Evolutionary conservation across 305 asterid genomes (phyloP), one percentile per base, ranked within the genome.

Genomic region (Stenogyne calaminthoides): DNA sequence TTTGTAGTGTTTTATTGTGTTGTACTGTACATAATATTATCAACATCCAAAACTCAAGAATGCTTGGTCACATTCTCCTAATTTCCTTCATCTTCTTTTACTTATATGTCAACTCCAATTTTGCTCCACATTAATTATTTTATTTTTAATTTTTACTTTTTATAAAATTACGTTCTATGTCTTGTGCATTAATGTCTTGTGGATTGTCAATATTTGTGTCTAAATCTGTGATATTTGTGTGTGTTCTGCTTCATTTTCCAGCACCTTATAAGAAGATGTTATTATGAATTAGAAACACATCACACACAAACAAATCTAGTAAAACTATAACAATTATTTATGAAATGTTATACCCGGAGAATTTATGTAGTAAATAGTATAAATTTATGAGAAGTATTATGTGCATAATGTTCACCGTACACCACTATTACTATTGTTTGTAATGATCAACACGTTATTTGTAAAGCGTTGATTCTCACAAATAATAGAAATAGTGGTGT

Each of bases 31-130:
- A n/a, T n/a, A n/a, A n/a, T n/a, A 22, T 37, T 39, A 10, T 25
- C 42, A 12, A 55, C 12, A 62, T 16, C 29, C 22, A n/a, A 14
- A 65, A 59, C 67, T 69, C 62, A 73, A 20, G 59, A 73, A 73
- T 73, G 77, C 40, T 73, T 57, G 5, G 37, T 49, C 52, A 73
- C 71, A 52, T 69, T 68, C 70, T 76, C 54, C 19, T 62, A 36
- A 9, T 58, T 47, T 32, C 42, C 20, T 16, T 15, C 29, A 4
- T 55, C 60, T 55, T 67, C 37, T 78, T 46, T 64, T 56, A 54
- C n/a, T 76, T 58, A 39, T 57, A 20, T 56, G 52, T 54, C 22
- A 60, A 65, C 12, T 80, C 29, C 71, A 79, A 36, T 75, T 74
- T 75, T 61, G 75, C 22, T 39, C 72, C 37, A 61, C 55, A 42